Conservation (phyloP, 345 rosid genomes). For the Boechera divaricarpa region DNA sequence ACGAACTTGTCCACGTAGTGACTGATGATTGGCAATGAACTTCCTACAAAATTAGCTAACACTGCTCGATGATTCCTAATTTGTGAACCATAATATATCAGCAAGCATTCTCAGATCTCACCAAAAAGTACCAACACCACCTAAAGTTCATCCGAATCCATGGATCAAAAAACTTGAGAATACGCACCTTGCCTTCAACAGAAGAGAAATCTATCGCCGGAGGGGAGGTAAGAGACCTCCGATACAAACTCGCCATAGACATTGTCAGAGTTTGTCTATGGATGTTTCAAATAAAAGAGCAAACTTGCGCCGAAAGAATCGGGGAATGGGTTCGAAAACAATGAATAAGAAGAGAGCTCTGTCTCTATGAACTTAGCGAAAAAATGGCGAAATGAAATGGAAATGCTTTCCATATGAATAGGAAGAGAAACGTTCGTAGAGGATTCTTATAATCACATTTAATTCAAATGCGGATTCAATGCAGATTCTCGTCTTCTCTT, state of each 20-base stretch:
- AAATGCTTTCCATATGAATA: neutral
- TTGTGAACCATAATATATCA: neutral
- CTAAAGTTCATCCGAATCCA: neutral
- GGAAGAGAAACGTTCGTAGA: slow-evolving; percentile 15
- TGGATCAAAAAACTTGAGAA: neutral
- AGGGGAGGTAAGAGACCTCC: slow-evolving; percentile 70
- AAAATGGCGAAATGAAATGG: neutral
- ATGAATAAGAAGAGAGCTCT: neutral
- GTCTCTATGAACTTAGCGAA: neutral
- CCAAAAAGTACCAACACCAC: neutral
- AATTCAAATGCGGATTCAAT: slow-evolving; percentile 11
- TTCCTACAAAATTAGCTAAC: neutral
- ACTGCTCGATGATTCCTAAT: neutral
- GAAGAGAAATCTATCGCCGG: slow-evolving; percentile 88
- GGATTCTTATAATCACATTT: neutral
- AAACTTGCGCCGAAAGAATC: slow-evolving; percentile 35
- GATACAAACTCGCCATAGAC: slow-evolving; percentile 77
- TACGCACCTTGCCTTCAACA: slow-evolving; percentile 69
- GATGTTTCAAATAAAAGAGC: neutral
- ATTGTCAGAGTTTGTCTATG: slow-evolving; percentile 33
- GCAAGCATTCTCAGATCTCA: slow-evolving; percentile 23
- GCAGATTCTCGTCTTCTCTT: slow-evolving; percentile 5
- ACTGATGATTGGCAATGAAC: no score
- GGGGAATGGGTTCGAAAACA: neutral
- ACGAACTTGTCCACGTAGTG: neutral